These are phyloP conservation scores for Emmonsiellopsis sp. DNA, from an alignment of 2,329 filamentous ascomycete species.

Conservation along the genomic window DNA sequence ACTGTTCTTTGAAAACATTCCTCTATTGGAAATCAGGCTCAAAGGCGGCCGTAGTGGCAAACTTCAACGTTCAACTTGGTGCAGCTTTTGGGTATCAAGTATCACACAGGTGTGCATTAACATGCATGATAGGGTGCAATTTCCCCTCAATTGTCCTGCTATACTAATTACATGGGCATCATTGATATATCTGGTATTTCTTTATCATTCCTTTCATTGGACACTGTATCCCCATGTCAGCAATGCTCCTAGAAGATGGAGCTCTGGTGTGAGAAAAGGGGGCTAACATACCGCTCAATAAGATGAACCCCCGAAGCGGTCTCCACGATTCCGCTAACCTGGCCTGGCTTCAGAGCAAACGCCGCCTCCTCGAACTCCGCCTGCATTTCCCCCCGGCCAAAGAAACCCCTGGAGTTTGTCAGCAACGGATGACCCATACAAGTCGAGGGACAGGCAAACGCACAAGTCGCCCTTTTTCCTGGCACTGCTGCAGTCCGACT, in stretches of 20 bases:
- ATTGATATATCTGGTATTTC: not conserved
- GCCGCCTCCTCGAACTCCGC: slow-evolving; percentile 96
- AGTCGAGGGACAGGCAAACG: slow-evolving; percentile 24
- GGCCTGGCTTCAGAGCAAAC: slow-evolving; percentile 76
- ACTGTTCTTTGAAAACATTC: not conserved
- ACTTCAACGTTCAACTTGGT: not conserved
- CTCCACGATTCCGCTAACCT: slow-evolving; percentile 80
- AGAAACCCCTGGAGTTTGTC: slow-evolving; percentile 58
- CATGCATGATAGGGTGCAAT: not conserved
- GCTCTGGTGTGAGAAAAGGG: not conserved
- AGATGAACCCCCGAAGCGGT: slow-evolving; percentile 91
- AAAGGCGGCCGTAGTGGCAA: not conserved
- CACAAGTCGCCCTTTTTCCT: slow-evolving; percentile 84
- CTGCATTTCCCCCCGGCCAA: slow-evolving; percentile 93
- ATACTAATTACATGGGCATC: slow-evolving; percentile 1
- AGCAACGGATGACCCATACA: not conserved
- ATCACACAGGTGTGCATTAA: not conserved
- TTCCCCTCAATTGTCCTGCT: not conserved
- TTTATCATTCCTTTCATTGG: not conserved
- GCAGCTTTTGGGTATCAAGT: not conserved
- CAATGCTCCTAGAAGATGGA: not conserved
- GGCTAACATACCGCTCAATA: slow-evolving; percentile 68
- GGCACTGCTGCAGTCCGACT: slow-evolving; percentile 93
- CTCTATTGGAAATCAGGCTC: not conserved
- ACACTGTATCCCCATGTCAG: not conserved